These are phyloP conservation scores for Neonectria neomacrospora DNA, from an alignment of 2,329 filamentous ascomycete genomes.

Conservation along the genomic window DNA sequence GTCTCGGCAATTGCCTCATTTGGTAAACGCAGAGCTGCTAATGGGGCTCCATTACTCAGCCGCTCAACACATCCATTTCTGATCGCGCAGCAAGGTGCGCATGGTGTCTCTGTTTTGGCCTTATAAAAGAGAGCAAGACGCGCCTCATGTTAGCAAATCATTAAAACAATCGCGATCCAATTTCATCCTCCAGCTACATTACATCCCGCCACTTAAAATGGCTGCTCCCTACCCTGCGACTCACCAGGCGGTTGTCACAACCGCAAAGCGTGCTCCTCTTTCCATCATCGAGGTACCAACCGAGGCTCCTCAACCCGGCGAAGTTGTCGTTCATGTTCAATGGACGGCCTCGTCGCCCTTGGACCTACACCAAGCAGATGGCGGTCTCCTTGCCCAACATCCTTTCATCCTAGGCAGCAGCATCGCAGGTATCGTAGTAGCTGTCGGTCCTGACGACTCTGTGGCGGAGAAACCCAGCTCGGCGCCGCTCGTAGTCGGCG, in stretches of 20 bases:
- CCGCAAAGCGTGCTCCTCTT: not conserved
- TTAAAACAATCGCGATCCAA: not conserved
- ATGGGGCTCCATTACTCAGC: constrained; percentile 15
- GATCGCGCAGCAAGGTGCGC: not conserved
- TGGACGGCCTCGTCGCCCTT: not conserved
- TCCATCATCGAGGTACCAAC: not conserved
- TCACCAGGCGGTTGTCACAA: not conserved
- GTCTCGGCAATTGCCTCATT: constrained; percentile 16
- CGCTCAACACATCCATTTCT: not conserved
- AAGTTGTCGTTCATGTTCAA: not conserved
- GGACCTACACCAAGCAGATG: constrained; percentile 1
- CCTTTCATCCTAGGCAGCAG: not conserved
- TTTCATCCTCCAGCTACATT: no score
- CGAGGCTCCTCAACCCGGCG: not conserved
- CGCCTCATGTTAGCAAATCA: not conserved
- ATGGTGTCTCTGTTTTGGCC: no score
- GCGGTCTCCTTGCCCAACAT: not conserved
- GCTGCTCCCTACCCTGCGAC: not conserved
- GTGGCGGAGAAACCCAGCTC: not conserved
- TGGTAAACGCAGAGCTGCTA: not conserved
- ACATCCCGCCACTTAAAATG: not conserved
- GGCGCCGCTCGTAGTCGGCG: not conserved
- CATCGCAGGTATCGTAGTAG: not conserved
- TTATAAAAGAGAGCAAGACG: not conserved
- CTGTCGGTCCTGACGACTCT: not conserved